phyloP scores from a whole-genome alignment of 2,329 filamentous ascomycete genomes.

The Apiospora malaysiana region DNA sequence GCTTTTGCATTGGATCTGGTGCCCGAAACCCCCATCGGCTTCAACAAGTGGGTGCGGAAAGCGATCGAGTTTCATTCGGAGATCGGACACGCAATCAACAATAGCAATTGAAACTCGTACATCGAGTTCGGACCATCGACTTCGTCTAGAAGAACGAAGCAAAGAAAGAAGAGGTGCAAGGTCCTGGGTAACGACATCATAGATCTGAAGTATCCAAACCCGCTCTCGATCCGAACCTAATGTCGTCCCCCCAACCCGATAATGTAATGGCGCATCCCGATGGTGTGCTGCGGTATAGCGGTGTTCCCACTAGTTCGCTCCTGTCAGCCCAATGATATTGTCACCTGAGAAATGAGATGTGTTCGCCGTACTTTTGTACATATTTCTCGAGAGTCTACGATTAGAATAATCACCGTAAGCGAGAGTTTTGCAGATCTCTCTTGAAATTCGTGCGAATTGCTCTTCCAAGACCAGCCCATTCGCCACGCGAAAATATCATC shows the following conservation, averaged over 20 bases:
- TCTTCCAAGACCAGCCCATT: background rate
- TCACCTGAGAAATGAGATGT: background rate
- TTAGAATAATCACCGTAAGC: too few relatives aligned
- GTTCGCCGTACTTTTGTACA: background rate
- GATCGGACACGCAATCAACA: background rate
- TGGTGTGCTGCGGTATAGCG: background rate
- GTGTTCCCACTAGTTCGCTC: background rate
- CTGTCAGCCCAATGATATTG: background rate
- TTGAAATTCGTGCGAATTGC: too few relatives aligned
- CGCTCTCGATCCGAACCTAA: background rate
- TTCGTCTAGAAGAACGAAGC: too few relatives aligned
- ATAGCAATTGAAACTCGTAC: background rate
- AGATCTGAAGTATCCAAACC: background rate
- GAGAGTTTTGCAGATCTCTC: too few relatives aligned
- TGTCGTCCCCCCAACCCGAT: background rate
- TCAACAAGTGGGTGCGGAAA: too few relatives aligned
- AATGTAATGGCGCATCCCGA: constrained; percentile 9
- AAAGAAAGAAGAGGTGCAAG: background rate
- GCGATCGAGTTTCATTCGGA: background rate
- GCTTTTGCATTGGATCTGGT: background rate
- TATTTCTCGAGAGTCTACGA: background rate
- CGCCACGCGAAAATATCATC: background rate
- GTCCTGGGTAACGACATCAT: background rate
- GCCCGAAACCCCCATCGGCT: background rate
- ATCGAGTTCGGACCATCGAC: background rate